Base-by-base conservation (phyloP, 1,139 yeast genomes). In the Wickerhamomyces sp. region DNA sequence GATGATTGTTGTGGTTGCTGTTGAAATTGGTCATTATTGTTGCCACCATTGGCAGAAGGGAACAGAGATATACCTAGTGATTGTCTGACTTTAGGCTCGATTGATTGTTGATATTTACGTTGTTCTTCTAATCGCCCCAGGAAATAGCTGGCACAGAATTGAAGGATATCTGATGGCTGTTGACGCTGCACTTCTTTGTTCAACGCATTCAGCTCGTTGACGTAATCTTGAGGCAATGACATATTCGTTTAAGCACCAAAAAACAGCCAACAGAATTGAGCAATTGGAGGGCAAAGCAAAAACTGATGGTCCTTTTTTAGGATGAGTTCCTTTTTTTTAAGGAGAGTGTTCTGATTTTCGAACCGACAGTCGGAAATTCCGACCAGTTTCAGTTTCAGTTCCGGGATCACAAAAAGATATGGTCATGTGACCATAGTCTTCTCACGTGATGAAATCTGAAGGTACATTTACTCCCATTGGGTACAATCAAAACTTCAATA, bases 71-170 rank as follows among this genome's bases (percentile, higher is more conserved):
- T 68, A 2, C 84, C 84, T 15, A 47, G 10, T 7, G 78, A 76
- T 2, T 75, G 71, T 45, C 66, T 67, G 4, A 82, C 82, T 54
- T 74, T 71, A 30, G 71, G 62, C 56, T 75, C 79, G 51, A 74
- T 78, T 40, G 66, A 68, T 79, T 80, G 79, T 46, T 77, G 67
- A 41, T 73, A 73, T 36, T 70, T 61, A 61, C 90, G 73, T 61
- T 83, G 87, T 36, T 76, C 72, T 54, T 78, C 83, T 50, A 85
- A 68, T 53, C 81, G 78, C 43, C 72, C 63, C 58, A 76, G 76
- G 68, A 85, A 85, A 64, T 81, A 83, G 61, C 81, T 77, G 50
- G 87, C 84, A 59, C 91, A 82, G 65, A 84, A 86, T 62, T 85
- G 91, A 51, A 85, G 65, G 31, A 84, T 70, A 60, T 85, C 91